A percentile compares a stretch with the other conserved stretches of the same genome.
These are phyloP conservation scores for Pogostemon cablin DNA, from an alignment of 257 asterid species.

Conservation along the genomic window DNA sequence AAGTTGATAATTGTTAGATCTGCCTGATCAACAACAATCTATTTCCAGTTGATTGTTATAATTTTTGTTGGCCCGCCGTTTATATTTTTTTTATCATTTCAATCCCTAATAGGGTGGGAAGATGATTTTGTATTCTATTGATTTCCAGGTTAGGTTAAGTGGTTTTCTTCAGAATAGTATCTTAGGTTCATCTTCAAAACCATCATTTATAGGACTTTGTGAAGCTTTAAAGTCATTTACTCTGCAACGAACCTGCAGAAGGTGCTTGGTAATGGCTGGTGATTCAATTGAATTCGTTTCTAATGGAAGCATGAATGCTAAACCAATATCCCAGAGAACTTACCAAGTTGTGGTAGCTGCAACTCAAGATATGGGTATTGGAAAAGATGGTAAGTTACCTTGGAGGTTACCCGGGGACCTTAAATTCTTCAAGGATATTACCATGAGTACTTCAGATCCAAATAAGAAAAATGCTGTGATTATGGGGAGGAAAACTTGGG, in stretches of 20 bases:
- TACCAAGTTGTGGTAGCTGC: conserved; percentile 97
- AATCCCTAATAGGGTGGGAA: conserved; percentile 6
- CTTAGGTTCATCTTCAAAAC: conserved; percentile 32
- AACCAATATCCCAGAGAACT: conserved; percentile 47
- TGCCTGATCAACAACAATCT: too few relatives aligned
- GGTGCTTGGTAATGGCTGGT: conserved; percentile 55
- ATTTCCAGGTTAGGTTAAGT: conserved; percentile 49
- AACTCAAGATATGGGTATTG: conserved; percentile 86
- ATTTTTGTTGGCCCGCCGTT: neutral
- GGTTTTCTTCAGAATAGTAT: conserved; percentile 25
- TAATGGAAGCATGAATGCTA: conserved; percentile 39
- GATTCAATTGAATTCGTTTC: conserved; percentile 43
- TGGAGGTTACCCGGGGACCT: conserved; percentile 94
- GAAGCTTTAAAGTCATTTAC: conserved; percentile 29
- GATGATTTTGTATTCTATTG: conserved; percentile 22
- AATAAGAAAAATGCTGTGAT: conserved; percentile 81
- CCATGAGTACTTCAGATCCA: conserved; percentile 61
- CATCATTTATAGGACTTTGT: conserved; percentile 27
- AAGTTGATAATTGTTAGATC: neutral
- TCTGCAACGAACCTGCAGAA: conserved; percentile 32
- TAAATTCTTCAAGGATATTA: conserved; percentile 80
- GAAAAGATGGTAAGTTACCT: conserved; percentile 85
- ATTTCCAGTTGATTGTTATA: conserved; percentile 8
- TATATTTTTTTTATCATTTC: conserved; percentile 7
- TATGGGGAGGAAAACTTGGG: conserved; percentile 99